phyloP scores from a whole-genome alignment of 2,329 filamentous ascomycete species.

The Fusarium sp. region DNA sequence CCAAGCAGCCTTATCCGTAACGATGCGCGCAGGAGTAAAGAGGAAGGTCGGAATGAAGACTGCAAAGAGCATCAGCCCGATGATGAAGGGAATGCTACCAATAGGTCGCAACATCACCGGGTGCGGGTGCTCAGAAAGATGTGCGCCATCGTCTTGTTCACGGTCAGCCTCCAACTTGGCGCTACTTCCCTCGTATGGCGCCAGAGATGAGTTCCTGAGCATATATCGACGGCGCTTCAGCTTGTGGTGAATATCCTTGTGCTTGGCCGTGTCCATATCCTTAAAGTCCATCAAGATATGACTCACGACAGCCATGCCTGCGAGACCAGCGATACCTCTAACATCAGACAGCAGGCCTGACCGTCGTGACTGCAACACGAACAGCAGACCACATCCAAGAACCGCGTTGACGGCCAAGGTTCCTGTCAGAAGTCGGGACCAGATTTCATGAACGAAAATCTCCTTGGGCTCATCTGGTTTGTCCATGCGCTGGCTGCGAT shows the following conservation, averaged over 20 bases:
- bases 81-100: conserved; percentile 70
- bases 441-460: conserved; percentile 66
- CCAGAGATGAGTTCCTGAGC: conserved; percentile 76
- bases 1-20: conserved; percentile 73
- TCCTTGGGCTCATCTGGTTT: conserved; percentile 59
- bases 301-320: conserved; percentile 78
- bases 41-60: conserved; percentile 70
- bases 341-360: conserved; percentile 76
- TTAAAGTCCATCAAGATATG: conserved; percentile 81
- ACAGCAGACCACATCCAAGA: conserved; percentile 67
- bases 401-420: conserved; percentile 68
- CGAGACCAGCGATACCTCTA: conserved; percentile 77
- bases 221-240: conserved; percentile 75
- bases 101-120: conserved; percentile 73
- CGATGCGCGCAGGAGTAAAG: conserved; percentile 64
- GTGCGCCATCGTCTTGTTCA: conserved; percentile 60
- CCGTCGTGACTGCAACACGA: conserved; percentile 68
- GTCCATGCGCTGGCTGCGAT: conserved; percentile 55
- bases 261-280: conserved; percentile 74
- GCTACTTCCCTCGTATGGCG: conserved; percentile 67
- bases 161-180: conserved; percentile 52
- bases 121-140: conserved; percentile 70
- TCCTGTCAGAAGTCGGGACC: conserved; percentile 70
- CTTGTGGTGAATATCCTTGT: conserved; percentile 73
- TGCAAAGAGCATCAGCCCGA: conserved; percentile 66